Conservation (phyloP, 2,329 filamentous ascomycete genomes). For the Coniella vitis region DNA sequence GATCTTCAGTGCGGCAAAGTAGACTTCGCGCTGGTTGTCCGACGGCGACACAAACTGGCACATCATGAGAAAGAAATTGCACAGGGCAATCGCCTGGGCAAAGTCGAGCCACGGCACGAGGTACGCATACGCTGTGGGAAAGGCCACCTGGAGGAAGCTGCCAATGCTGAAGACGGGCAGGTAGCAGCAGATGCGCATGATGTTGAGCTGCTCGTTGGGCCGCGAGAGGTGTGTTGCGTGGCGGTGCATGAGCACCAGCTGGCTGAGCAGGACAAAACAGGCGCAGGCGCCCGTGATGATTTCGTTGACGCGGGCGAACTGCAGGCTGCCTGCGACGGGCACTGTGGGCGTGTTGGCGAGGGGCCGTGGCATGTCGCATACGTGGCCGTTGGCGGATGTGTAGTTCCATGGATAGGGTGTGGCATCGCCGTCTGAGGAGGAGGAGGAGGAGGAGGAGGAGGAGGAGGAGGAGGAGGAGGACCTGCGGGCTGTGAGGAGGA, state of each 20-base stretch:
- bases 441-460: too few relatives aligned
- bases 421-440: background rate
- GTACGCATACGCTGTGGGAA: constrained; percentile 32
- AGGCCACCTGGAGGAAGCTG: constrained; percentile 31
- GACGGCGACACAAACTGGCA: constrained; percentile 34
- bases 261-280: constrained; percentile 11
- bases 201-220: constrained; percentile 34
- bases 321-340: constrained; percentile 9
- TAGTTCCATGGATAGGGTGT: constrained; percentile 9
- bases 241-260: constrained; percentile 12
- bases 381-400: constrained; percentile 10
- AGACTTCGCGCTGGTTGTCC: constrained; percentile 26
- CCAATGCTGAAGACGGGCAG: constrained; percentile 34
- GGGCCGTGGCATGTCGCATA: constrained; percentile 14
- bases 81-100: constrained; percentile 33
- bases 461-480: too few relatives aligned
- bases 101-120: constrained; percentile 31
- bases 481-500: background rate
- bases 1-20: constrained; percentile 29
- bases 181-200: constrained; percentile 35
- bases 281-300: constrained; percentile 15
- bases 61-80: constrained; percentile 37
- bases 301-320: constrained; percentile 14
- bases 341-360: constrained; percentile 10
- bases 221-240: constrained; percentile 29